Base-by-base conservation (phyloP, 192 early-diverging fungal species). In the Linnemannia hyalina region DNA sequence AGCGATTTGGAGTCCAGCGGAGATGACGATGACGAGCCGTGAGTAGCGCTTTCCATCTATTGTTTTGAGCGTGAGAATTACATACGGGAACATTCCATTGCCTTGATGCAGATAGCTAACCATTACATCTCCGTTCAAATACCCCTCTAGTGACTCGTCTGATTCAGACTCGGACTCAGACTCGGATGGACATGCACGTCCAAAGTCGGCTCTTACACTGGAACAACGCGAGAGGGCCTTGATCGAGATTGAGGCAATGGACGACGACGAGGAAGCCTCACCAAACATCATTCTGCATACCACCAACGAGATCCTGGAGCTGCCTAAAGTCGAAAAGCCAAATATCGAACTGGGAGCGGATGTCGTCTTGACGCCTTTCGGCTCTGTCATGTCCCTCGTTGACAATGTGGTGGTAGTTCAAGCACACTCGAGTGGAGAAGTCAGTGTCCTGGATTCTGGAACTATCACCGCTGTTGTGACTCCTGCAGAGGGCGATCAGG, bases 391-490 rank as follows among this genome's bases (percentile, higher is more conserved):
- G 70, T 85, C 90, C 26, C 84, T 95, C 1, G 96, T 99, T 22
- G 94, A 93, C 8, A 91, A 93, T 68, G 90, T 93, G 11, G 90
- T 99, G 4, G 92, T 97, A 0, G 91, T 99, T 18, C 85, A 94
- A 80, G 87, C 92, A 40, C 78, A 57, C 11, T 71, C 76, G 10
- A 86, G 85, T 57, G 93, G 81, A 29, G 91, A 91, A 63, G 55
- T 78, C 60, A 88, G 78, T 63, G 93, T 97, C 4, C 88, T 99
- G 38, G 97, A 99, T 81, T 77, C 88, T 0, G 98, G 95, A 23
- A 95, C 91, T 16, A 68, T 98, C 6, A 87, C 99, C 13, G 90
- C 93, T 1, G 57, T 85, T 10, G 26, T 46, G 38, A 52, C 52
- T 42, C 32, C 40, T 22, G 20, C 5, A 15, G 44, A 73, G 4